Conservation (phyloP, 2,329 filamentous ascomycete species). For the Claviceps pusilla region DNA sequence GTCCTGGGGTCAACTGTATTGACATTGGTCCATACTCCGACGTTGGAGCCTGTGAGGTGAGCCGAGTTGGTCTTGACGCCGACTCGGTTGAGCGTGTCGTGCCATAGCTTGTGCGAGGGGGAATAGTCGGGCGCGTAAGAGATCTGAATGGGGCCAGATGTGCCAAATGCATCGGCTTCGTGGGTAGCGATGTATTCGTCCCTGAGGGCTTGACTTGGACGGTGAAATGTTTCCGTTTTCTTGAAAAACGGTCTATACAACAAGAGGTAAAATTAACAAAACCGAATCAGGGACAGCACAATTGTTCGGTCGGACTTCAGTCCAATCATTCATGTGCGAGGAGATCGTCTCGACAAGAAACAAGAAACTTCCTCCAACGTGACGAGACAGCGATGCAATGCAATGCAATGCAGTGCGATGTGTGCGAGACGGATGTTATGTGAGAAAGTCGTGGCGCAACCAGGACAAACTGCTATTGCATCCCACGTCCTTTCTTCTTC, state of each 20-base stretch:
- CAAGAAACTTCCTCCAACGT: no score
- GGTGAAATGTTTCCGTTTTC: constrained; percentile 32
- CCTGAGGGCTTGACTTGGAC: constrained; percentile 19
- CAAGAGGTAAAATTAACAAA: not conserved
- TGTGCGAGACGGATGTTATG: no score
- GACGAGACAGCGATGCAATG: no score
- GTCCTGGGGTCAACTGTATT: constrained; percentile 32
- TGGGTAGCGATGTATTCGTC: constrained; percentile 23
- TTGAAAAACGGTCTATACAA: constrained; percentile 32
- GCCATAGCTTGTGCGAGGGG: constrained; percentile 29
- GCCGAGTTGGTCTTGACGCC: constrained; percentile 26
- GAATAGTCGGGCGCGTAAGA: constrained; percentile 28
- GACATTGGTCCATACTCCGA: constrained; percentile 35
- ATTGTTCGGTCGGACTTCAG: no score
- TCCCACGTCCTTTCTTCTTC: no score
- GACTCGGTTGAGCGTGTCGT: constrained; percentile 29
- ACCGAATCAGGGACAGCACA: not conserved
- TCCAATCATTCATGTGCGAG: no score
- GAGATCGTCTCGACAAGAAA: no score
- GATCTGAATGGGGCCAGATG: constrained; percentile 31
- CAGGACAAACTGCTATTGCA: no score
- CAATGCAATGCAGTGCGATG: no score
- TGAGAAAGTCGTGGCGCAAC: no score
- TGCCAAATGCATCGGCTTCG: constrained; percentile 26
- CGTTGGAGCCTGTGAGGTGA: constrained; percentile 32